A percentile compares a stretch with the other conserved stretches of the same genome.
These are phyloP conservation scores for Leptomonas pyrrhocoris DNA, from an alignment of 208 protist genomes.

Conservation along the genomic window DNA sequence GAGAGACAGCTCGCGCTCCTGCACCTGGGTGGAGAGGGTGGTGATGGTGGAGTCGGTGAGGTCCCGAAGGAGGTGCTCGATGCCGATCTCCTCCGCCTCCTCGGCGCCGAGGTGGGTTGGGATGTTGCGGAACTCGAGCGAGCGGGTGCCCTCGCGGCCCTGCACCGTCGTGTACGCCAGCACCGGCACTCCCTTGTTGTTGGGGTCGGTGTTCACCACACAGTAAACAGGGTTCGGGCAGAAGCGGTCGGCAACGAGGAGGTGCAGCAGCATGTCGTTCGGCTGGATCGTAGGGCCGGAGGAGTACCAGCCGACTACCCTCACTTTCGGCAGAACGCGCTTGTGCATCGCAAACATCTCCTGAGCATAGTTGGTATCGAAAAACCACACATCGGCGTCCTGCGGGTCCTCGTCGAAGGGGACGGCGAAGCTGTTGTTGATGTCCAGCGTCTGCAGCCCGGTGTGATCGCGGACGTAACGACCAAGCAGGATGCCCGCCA, in stretches of 20 bases:
- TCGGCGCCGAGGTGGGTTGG: constrained; percentile 95
- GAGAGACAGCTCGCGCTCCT: constrained; percentile 94
- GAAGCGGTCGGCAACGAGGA: constrained; percentile 94
- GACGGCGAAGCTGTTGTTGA: constrained; percentile 98
- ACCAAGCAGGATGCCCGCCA: constrained; percentile 98
- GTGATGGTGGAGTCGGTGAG: constrained; percentile 97
- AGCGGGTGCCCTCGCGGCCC: constrained; percentile 70
- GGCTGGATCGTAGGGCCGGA: constrained; percentile 96
- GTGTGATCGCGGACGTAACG: constrained; percentile 57
- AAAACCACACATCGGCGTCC: constrained; percentile 98
- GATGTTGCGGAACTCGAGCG: constrained; percentile 91
- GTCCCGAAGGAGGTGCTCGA: constrained; percentile 99
- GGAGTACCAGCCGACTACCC: constrained; percentile 99
- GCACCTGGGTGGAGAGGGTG: constrained; percentile 95
- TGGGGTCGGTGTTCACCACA: constrained; percentile 91
- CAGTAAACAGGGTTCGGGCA: constrained; percentile 92
- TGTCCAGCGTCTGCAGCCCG: constrained; percentile 78
- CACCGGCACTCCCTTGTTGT: constrained; percentile 89
- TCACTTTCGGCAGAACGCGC: constrained; percentile 98
- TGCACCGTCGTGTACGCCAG: constrained; percentile 92
- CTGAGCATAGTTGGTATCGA: constrained; percentile 96
- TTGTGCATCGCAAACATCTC: constrained; percentile 99
- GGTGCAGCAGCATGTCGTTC: constrained; percentile 98
- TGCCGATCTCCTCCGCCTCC: constrained; percentile 99
- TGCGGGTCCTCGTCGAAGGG: constrained; percentile 99